Conservation (phyloP, 352 stramenopile genomes). For the Pythium plurisporium region DNA sequence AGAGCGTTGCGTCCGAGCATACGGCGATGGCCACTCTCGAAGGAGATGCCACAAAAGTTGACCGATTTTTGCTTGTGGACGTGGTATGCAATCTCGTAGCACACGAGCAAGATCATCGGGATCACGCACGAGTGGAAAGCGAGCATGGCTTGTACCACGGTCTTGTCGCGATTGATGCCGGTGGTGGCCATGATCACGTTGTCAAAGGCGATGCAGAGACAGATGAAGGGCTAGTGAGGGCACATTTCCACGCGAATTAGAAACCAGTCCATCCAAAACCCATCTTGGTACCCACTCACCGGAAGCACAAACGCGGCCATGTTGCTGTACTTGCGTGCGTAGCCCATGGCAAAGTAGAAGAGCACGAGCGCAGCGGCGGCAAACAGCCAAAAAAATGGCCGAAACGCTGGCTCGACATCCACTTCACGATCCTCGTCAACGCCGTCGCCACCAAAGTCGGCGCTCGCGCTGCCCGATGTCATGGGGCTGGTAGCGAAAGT, state of each 20-base stretch:
- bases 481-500: background rate
- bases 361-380: slow-evolving; percentile 50
- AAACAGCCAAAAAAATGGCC: slow-evolving; percentile 73
- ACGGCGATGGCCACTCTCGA: slow-evolving; percentile 65
- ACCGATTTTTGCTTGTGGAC: slow-evolving; percentile 90
- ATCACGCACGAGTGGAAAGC: slow-evolving; percentile 81
- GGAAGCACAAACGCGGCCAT: slow-evolving; percentile 73
- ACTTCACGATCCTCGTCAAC: slow-evolving; percentile 40
- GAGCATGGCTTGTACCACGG: slow-evolving; percentile 64
- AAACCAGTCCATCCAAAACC: no score
- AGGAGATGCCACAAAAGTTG: slow-evolving; percentile 89
- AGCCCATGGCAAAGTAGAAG: slow-evolving; percentile 68
- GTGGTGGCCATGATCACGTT: slow-evolving; percentile 79
- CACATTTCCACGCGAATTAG: no score
- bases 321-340: slow-evolving; percentile 70
- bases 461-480: background rate
- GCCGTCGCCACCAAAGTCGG: background rate
- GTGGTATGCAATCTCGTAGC: slow-evolving; percentile 87
- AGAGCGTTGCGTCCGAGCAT: slow-evolving; percentile 35
- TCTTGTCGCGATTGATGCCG: slow-evolving; percentile 51
- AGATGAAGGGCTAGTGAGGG: slow-evolving; percentile 64
- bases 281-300: slow-evolving; percentile 39
- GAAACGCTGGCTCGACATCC: slow-evolving; percentile 40
- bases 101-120: slow-evolving; percentile 81
- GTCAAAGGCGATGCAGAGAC: slow-evolving; percentile 72